phyloP scores from a whole-genome alignment of 2,329 filamentous ascomycete genomes.

The Chaetomiaceae sp. region DNA sequence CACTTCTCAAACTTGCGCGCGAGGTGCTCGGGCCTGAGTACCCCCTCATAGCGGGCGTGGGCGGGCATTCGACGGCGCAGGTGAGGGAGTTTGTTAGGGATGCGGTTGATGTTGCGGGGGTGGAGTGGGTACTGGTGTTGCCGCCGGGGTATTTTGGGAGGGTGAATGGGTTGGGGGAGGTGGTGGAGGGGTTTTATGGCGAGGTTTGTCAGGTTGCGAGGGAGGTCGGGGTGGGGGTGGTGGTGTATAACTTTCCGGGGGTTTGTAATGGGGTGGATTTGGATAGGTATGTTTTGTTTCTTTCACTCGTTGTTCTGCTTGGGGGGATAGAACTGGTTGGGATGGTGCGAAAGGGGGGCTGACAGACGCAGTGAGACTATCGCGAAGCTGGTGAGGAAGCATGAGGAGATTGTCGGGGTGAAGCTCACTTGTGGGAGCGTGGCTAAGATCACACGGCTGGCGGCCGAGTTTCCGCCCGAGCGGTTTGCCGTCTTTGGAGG shows the following conservation, averaged over 20 bases:
- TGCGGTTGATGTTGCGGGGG: slow-evolving; percentile 52
- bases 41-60: slow-evolving; percentile 60
- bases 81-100: slow-evolving; percentile 56
- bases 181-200: slow-evolving; percentile 56
- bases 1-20: slow-evolving; percentile 53
- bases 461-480: slow-evolving; percentile 44
- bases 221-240: slow-evolving; percentile 50
- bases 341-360: not conserved
- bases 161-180: slow-evolving; percentile 53
- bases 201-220: slow-evolving; percentile 56
- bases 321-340: not conserved
- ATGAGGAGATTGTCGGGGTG: slow-evolving; percentile 57
- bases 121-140: slow-evolving; percentile 58
- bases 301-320: not conserved
- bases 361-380: slow-evolving; percentile 49
- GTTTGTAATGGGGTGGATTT: slow-evolving; percentile 66
- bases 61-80: slow-evolving; percentile 61
- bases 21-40: slow-evolving; percentile 47
- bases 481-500: slow-evolving; percentile 67
- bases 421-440: slow-evolving; percentile 69
- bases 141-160: slow-evolving; percentile 59
- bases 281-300: slow-evolving; percentile 34
- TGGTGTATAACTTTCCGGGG: slow-evolving; percentile 66
- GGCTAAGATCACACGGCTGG: slow-evolving; percentile 63
- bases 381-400: slow-evolving; percentile 43